Conservation (phyloP, 179 eudicot genomes). For the Drosera spatulata region DNA sequence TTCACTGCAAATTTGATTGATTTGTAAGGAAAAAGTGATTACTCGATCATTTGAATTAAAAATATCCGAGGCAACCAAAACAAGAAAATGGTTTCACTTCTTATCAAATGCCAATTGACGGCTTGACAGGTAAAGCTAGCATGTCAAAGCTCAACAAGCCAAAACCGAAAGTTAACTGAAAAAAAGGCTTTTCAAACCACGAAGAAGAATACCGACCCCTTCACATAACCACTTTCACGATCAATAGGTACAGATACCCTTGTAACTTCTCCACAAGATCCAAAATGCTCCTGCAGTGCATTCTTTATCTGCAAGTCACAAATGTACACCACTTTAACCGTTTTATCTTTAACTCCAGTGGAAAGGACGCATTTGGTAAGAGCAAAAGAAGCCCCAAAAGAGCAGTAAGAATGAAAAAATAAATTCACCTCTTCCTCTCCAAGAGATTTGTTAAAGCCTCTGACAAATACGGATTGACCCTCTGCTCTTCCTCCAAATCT, state of each 20-base stretch:
- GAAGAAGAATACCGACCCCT: constrained; percentile 22
- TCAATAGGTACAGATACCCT: constrained; percentile 32
- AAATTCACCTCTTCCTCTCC: constrained; percentile 40
- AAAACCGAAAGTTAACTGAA: neutral
- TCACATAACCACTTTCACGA: constrained; percentile 20
- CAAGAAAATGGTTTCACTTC: no score
- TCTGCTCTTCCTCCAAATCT: constrained; percentile 33
- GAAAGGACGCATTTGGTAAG: neutral
- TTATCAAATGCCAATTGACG: no score
- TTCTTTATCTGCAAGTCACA: constrained; percentile 20
- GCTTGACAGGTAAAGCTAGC: no score
- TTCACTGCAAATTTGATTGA: no score
- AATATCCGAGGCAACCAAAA: no score
- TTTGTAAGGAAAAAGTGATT: no score
- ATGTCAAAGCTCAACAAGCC: no score
- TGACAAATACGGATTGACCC: constrained; percentile 43
- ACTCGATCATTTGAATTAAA: no score
- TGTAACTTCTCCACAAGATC: constrained; percentile 33
- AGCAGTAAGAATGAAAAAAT: no score
- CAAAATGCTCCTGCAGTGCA: constrained; percentile 32
- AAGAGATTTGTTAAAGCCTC: constrained; percentile 48
- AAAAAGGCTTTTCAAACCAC: neutral
- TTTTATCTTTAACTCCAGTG: no score
- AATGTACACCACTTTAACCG: neutral
- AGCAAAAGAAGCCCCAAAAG: no score